Percentiles rank a stretch among this genome's conserved stretches.
Evolutionary conservation across 192 early-diverging fungal genomes (phyloP).

Genomic region (Backusella australiensis): DNA sequence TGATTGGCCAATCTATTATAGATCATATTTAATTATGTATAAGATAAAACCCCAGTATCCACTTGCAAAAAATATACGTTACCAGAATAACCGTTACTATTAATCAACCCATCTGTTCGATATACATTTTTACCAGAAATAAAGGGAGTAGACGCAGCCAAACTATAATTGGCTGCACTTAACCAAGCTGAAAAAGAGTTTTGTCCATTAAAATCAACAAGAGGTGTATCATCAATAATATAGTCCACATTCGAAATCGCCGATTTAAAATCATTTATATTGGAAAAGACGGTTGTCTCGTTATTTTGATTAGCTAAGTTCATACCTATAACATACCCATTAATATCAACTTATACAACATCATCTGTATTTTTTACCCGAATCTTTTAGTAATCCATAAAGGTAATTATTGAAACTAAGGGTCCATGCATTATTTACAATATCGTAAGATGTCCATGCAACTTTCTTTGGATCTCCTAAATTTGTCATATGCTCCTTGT

Average conservation of each 20-base stretch:
- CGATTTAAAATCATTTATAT: background rate
- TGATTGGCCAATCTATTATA: constrained; percentile 6
- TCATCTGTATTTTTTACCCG: background rate
- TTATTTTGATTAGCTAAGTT: background rate
- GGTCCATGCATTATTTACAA: background rate
- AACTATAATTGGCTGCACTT: background rate
- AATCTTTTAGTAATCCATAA: background rate
- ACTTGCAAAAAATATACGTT: background rate
- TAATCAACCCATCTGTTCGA: background rate
- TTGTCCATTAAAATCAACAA: background rate
- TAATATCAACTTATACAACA: too few species aligned
- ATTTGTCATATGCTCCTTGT: background rate
- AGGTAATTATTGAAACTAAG: constrained; percentile 1
- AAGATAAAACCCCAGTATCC: background rate
- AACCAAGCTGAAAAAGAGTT: constrained; percentile 6
- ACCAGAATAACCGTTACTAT: constrained; percentile 9
- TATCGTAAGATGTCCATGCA: constrained; percentile 10
- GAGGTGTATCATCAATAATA: constrained; percentile 11
- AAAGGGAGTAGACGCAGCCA: background rate
- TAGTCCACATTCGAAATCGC: constrained; percentile 3
- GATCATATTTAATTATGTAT: background rate
- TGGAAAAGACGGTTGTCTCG: background rate
- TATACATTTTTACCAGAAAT: constrained; percentile 6
- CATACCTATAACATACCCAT: background rate
- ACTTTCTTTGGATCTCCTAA: background rate